Conservation (phyloP, 164 flowering plant genomes). For the Vitis riparia region DNA sequence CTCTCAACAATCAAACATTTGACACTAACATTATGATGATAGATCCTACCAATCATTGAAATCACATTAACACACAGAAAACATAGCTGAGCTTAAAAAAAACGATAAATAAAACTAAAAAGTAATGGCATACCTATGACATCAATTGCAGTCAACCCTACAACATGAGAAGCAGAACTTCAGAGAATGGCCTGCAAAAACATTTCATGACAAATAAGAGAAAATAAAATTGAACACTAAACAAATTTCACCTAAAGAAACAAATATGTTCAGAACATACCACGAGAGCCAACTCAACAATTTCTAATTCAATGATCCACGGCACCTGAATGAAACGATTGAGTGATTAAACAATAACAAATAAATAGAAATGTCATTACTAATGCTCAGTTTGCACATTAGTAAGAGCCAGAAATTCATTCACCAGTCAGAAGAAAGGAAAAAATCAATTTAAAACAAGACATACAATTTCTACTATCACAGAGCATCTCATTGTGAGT, state of each 20-base stretch:
- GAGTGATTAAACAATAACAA: background rate
- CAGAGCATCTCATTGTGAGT: too few relatives aligned
- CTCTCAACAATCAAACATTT: too few relatives aligned
- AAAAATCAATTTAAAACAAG: background rate
- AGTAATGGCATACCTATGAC: conserved; percentile 5
- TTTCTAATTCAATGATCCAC: conserved; percentile 74
- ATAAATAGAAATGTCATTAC: background rate
- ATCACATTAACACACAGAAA: background rate
- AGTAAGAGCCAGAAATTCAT: background rate
- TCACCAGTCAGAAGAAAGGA: background rate
- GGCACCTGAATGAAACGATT: conserved; percentile 51
- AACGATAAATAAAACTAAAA: background rate
- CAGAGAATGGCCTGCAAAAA: conserved; percentile 8
- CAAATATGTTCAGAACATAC: conserved; percentile 14
- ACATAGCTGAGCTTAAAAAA: background rate
- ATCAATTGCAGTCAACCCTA: background rate
- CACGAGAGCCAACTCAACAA: conserved; percentile 11
- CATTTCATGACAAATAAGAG: background rate
- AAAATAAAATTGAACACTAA: background rate
- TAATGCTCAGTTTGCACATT: background rate
- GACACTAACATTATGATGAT: too few relatives aligned
- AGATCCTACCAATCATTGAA: background rate
- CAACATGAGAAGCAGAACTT: background rate
- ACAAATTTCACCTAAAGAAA: background rate
- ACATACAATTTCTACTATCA: too few relatives aligned